These are phyloP conservation scores for Pulveroboletus ravenelii DNA, from an alignment of 768 basidiomycete genomes.

Conservation along the genomic window DNA sequence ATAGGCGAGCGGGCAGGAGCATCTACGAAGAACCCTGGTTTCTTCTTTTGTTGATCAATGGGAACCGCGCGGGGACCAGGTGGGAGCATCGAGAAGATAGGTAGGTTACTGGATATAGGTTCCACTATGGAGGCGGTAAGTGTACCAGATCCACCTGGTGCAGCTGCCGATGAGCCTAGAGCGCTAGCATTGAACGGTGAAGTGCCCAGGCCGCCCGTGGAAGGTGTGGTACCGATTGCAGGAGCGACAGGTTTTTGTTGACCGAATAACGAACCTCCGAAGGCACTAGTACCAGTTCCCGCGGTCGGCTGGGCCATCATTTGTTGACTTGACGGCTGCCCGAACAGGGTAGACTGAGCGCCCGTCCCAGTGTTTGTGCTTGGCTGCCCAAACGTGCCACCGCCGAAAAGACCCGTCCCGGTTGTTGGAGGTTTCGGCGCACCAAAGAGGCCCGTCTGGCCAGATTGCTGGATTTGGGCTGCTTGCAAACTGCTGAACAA, in stretches of 20 bases:
- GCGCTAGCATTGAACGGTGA: slow-evolving; percentile 38
- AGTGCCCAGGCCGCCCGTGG: slow-evolving; percentile 34
- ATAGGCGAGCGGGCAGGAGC: slow-evolving; percentile 67
- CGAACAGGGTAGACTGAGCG: slow-evolving; percentile 44
- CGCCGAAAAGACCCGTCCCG: slow-evolving; percentile 45
- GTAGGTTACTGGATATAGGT: slow-evolving; percentile 68
- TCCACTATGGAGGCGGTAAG: slow-evolving; percentile 87
- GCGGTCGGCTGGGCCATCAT: slow-evolving; percentile 34
- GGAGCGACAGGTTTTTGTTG: slow-evolving; percentile 47
- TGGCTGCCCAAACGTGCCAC: slow-evolving; percentile 45
- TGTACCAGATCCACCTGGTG: slow-evolving; percentile 49
- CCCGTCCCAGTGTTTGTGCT: slow-evolving; percentile 27
- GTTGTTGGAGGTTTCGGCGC: slow-evolving; percentile 30
- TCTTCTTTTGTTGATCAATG: slow-evolving; percentile 70
- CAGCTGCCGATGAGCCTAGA: slow-evolving; percentile 38
- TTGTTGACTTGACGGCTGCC: slow-evolving; percentile 45
- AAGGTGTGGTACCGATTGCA: slow-evolving; percentile 40
- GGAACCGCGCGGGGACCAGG: slow-evolving; percentile 61
- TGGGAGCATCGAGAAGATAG: slow-evolving; percentile 72
- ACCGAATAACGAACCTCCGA: slow-evolving; percentile 47
- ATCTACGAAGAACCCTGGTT: slow-evolving; percentile 72
- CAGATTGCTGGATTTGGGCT: slow-evolving; percentile 35
- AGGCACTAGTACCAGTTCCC: slow-evolving; percentile 27
- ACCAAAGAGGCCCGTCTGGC: slow-evolving; percentile 28
- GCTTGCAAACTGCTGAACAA: slow-evolving; percentile 35